Percentiles rank a stretch among this genome's conserved stretches.
Conservation (phyloP, 2,329 filamentous ascomycete species). For the Aspergillus oerlinghausenensis region DNA sequence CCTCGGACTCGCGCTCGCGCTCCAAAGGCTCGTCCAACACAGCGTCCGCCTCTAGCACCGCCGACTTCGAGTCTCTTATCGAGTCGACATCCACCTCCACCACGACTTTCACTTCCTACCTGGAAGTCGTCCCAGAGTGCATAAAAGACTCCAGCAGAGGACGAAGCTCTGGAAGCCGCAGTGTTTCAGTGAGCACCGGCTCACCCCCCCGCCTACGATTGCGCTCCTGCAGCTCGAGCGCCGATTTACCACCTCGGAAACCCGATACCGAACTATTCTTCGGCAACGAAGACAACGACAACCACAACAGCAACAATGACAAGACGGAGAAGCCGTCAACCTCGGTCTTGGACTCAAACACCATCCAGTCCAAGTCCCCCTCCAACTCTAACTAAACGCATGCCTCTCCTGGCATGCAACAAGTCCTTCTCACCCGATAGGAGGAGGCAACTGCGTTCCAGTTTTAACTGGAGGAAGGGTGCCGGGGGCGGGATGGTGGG, state of each 20-base stretch:
- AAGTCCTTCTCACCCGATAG: not conserved
- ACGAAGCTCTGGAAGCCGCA: not conserved
- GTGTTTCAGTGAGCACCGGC: not conserved
- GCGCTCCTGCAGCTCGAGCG: not conserved
- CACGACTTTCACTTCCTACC: slow-evolving; percentile 10
- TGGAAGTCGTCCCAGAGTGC: not conserved
- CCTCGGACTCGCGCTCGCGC: not conserved
- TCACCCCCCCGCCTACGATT: not conserved
- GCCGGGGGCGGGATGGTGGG: not conserved
- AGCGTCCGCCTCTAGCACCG: not conserved
- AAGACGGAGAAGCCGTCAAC: not conserved
- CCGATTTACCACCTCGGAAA: not conserved
- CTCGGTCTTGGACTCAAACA: not conserved
- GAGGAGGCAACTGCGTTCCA: not conserved
- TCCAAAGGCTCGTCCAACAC: not conserved
- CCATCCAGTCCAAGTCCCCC: not conserved
- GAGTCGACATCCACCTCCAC: not conserved
- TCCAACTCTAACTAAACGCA: not conserved
- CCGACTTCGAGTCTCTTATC: not conserved
- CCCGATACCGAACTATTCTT: not conserved
- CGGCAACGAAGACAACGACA: not conserved
- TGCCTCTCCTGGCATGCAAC: not conserved
- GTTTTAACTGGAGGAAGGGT: not conserved
- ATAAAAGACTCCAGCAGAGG: not conserved
- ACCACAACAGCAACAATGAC: too few species aligned